phyloP scores from a whole-genome alignment of 352 stramenopile species.

The Phytophthora gonapodyides region DNA sequence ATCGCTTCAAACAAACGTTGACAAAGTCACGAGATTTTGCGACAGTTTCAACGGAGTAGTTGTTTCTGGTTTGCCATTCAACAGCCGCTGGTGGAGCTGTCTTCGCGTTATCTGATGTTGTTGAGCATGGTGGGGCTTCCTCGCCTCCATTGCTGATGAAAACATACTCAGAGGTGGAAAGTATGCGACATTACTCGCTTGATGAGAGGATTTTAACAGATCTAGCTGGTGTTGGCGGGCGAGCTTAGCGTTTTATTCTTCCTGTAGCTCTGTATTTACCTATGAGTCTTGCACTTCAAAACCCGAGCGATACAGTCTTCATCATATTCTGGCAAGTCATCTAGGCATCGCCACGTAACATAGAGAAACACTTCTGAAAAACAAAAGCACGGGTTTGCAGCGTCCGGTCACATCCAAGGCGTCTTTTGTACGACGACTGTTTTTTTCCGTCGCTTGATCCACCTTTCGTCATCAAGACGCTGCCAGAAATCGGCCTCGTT shows the following conservation, averaged over 20 bases:
- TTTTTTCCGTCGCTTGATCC: not conserved
- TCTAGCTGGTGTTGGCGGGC: not conserved
- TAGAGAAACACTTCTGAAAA: conserved; percentile 3
- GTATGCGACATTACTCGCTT: not conserved
- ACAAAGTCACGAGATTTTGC: not conserved
- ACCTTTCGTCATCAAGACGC: not conserved
- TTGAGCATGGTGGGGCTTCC: too few relatives aligned
- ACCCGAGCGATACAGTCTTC: not conserved
- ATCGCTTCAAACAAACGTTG: not conserved
- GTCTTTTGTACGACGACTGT: not conserved
- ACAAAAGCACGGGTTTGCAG: not conserved
- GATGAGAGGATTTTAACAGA: not conserved
- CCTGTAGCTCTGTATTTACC: not conserved
- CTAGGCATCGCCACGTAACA: not conserved
- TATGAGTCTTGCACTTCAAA: not conserved
- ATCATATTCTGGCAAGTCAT: not conserved
- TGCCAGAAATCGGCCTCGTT: not conserved
- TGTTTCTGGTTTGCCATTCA: not conserved
- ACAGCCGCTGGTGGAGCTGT: too few relatives aligned
- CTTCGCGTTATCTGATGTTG: too few relatives aligned
- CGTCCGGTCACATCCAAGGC: not conserved
- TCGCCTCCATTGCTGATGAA: not conserved
- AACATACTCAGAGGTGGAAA: not conserved
- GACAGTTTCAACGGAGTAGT: not conserved
- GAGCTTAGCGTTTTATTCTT: not conserved